Evolutionary conservation across 78 protist genomes (phyloP).

Genomic region (Mantamonas sphyraenae): DNA sequence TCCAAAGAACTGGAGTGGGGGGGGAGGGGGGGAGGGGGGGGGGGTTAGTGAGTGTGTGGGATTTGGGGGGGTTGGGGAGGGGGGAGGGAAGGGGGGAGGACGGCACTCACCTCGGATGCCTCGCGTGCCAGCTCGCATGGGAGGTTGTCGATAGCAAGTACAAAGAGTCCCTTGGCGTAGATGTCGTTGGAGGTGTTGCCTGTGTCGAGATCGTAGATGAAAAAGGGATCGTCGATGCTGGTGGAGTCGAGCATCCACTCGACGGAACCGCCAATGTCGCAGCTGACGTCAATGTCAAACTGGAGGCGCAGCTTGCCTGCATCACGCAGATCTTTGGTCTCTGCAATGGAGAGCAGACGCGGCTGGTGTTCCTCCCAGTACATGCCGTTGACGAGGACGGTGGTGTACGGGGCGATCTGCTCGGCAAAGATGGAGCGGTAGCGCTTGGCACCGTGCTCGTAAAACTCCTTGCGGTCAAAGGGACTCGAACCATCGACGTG

Average conservation of each 20-base stretch:
- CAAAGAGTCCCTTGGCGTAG: conserved; percentile 59
- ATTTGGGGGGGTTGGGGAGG: not conserved
- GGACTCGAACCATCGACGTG: conserved; percentile 36
- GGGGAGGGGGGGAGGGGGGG: not conserved
- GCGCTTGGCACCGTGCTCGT: conserved; percentile 57
- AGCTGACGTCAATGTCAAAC: conserved; percentile 72
- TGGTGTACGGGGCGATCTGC: conserved; percentile 29
- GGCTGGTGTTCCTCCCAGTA: conserved; percentile 88
- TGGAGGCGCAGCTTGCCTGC: conserved; percentile 28
- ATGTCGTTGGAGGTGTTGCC: conserved; percentile 44
- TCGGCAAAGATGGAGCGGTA: conserved; percentile 45
- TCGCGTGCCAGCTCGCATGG: conserved; percentile 89
- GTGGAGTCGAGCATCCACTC: conserved; percentile 63
- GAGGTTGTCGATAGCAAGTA: conserved; percentile 76
- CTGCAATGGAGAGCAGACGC: conserved; percentile 62
- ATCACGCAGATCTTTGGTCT: conserved; percentile 31
- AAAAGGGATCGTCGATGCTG: conserved; percentile 76
- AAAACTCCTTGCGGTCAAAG: conserved; percentile 62
- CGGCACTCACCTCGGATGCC: conserved; percentile 64
- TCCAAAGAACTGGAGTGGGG: conserved; percentile 53
- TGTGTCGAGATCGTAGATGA: conserved; percentile 53
- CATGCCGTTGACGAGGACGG: conserved; percentile 58
- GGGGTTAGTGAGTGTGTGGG: not conserved
- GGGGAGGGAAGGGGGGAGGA: conserved; percentile 40
- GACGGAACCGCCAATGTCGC: conserved; percentile 70